Conservation (phyloP, 805 yeast genomes). For the Starmerella ratchasimensis region DNA sequence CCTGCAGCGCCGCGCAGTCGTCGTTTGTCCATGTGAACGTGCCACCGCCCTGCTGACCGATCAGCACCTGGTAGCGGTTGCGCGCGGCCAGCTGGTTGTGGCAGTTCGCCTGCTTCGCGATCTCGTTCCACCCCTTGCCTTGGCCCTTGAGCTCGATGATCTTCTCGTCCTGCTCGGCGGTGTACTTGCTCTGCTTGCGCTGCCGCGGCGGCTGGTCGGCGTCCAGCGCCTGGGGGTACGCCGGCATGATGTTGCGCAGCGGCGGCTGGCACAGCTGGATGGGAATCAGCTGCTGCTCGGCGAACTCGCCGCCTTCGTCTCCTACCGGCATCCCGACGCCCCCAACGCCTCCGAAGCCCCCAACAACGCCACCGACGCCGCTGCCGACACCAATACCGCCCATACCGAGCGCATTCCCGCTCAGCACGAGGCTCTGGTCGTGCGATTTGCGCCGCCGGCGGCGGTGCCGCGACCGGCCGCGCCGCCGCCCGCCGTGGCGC, state of each 20-base stretch:
- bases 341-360: not conserved
- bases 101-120: slow-evolving; percentile 50
- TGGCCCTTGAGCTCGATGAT: slow-evolving; percentile 47
- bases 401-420: not conserved
- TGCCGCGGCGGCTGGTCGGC: slow-evolving; percentile 37
- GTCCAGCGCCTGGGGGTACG: slow-evolving; percentile 33
- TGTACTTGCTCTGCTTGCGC: slow-evolving; percentile 53
- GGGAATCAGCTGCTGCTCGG: slow-evolving; percentile 9
- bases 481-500: too few species aligned
- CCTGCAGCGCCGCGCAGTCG: slow-evolving; percentile 39
- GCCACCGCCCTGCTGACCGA: slow-evolving; percentile 74
- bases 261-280: slow-evolving; percentile 38
- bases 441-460: not conserved
- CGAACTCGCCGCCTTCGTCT: not conserved
- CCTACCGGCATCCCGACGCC: slow-evolving; percentile 1
- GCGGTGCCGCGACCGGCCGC: slow-evolving; percentile 1
- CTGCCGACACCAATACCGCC: not conserved
- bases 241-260: slow-evolving; percentile 29
- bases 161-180: slow-evolving; percentile 51
- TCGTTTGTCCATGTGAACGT: slow-evolving; percentile 47
- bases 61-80: slow-evolving; percentile 63
- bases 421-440: not conserved
- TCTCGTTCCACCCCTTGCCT: slow-evolving; percentile 62
- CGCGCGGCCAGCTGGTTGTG: slow-evolving; percentile 61
- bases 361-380: not conserved